A percentile compares a stretch with the other conserved stretches of the same genome.
These are phyloP conservation scores for Naganishia antarctica DNA, from an alignment of 768 basidiomycete species.

Conservation along the genomic window DNA sequence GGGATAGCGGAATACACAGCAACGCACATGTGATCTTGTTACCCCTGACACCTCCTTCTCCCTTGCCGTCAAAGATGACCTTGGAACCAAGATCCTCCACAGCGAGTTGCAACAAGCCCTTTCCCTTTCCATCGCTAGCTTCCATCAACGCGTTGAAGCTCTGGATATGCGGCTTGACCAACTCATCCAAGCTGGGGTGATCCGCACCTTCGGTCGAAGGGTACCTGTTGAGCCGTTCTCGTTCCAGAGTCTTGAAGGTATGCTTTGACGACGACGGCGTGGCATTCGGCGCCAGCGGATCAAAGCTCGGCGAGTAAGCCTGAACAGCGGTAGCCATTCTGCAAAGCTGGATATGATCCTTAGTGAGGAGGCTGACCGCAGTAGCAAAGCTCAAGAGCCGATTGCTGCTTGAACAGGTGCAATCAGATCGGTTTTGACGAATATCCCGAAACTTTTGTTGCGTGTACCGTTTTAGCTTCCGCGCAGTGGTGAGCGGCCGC, in stretches of 20 bases:
- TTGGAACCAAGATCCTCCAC: constrained; percentile 81
- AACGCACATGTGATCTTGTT: constrained; percentile 60
- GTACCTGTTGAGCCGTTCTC: constrained; percentile 71
- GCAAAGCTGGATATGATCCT: neutral
- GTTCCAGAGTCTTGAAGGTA: constrained; percentile 69
- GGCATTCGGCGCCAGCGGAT: constrained; percentile 27
- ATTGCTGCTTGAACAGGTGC: neutral
- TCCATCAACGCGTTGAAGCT: constrained; percentile 96
- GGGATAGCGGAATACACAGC: neutral
- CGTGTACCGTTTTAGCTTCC: constrained; percentile 6
- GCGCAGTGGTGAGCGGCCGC: neutral
- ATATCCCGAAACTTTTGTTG: constrained; percentile 19
- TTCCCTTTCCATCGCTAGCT: constrained; percentile 77
- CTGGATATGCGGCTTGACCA: constrained; percentile 87
- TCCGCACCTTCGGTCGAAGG: constrained; percentile 67
- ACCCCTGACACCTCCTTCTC: constrained; percentile 60
- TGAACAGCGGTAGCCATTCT: constrained; percentile 12
- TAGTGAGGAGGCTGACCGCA: neutral
- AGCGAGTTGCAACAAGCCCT: constrained; percentile 71
- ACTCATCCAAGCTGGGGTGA: constrained; percentile 79
- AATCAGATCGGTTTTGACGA: constrained; percentile 15
- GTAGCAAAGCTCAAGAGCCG: neutral
- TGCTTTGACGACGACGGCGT: constrained; percentile 30
- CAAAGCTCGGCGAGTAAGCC: constrained; percentile 16
- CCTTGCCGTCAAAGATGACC: constrained; percentile 82